Percentiles rank a stretch among this genome's conserved stretches.
These are phyloP conservation scores for Setomelanomma holmii DNA, from an alignment of 2,329 filamentous ascomycete species.

Conservation along the genomic window DNA sequence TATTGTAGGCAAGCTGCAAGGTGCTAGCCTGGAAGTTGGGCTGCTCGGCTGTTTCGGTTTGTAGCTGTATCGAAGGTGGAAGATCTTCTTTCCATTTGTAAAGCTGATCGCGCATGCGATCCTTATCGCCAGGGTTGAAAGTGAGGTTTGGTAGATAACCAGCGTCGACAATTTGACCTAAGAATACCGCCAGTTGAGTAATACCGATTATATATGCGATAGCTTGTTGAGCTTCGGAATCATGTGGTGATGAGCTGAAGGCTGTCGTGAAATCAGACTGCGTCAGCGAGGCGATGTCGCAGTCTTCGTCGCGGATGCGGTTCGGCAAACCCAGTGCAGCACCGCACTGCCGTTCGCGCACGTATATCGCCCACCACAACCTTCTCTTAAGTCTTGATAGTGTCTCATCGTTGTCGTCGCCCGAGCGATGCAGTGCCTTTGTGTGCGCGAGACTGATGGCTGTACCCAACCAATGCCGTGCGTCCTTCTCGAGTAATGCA, in stretches of 20 bases:
- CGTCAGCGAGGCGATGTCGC: slow-evolving; percentile 53
- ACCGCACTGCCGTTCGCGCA: slow-evolving; percentile 58
- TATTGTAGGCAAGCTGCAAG: slow-evolving; percentile 57
- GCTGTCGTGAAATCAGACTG: slow-evolving; percentile 48
- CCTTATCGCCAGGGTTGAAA: slow-evolving; percentile 22
- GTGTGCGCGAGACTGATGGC: slow-evolving; percentile 62
- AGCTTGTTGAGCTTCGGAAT: slow-evolving; percentile 40
- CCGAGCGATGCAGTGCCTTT: slow-evolving; percentile 53
- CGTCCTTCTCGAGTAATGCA: slow-evolving; percentile 48
- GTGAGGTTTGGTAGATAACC: slow-evolving; percentile 39
- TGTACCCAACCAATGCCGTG: slow-evolving; percentile 50
- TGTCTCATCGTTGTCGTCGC: slow-evolving; percentile 28
- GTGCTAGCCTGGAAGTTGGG: slow-evolving; percentile 48
- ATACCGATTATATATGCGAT: slow-evolving; percentile 49
- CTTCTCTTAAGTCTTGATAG: slow-evolving; percentile 53
- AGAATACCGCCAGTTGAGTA: slow-evolving; percentile 47
- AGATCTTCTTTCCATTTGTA: slow-evolving; percentile 51
- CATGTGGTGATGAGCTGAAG: slow-evolving; percentile 28
- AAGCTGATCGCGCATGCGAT: slow-evolving; percentile 42
- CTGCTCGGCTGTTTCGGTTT: slow-evolving; percentile 35
- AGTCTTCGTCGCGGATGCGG: slow-evolving; percentile 59
- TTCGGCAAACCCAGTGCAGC: slow-evolving; percentile 56
- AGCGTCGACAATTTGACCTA: slow-evolving; percentile 49
- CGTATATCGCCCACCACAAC: slow-evolving; percentile 64
- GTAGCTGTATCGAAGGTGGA: slow-evolving; percentile 45